Evolutionary conservation across 2,329 filamentous ascomycete species (phyloP), one percentile per base, ranked within the genome.

Genomic region (Apiospora hydei): DNA sequence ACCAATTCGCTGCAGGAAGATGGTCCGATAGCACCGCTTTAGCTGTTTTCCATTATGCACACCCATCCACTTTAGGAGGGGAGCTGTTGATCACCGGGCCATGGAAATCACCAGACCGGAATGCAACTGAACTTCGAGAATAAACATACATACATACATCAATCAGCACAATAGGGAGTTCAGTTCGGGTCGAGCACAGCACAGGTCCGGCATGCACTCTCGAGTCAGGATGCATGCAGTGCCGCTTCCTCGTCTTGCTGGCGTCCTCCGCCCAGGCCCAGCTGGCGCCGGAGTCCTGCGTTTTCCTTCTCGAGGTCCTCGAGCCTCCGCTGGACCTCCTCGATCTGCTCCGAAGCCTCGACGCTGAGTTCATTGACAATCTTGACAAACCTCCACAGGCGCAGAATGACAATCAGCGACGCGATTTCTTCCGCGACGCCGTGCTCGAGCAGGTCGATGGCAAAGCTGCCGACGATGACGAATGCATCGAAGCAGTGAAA

Each of bases 381-480:
- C 83, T 93, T 92, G 78, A 92, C 89, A 64, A 93, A 86, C 21
- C 92, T 86, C 89, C 91, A 93, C 4, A 93, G 83, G 70, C 91
- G 88, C 64, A 93, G 82, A 4, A 92, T 85, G 41, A 93, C 85
- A 68, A 93, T 86, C n/a, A 93, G 83, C 0, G 89, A 92, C 0
- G 88, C 90, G 67, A 92, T 88, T 77, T 92, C 89, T 79, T 91
- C 89, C 7, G 89, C 81, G 1, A 88, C 81, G 64, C 91, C 91
- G 49, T 87, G 86, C 21, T 91, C 84, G 3, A 90, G 79, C 30
- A 93, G 81, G 76, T 93, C 91, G 70, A 93, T 84, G 43, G 88
- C 78, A 78, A 93, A 92, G 75, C 88, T 88, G 2, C 85, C 82
- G 2, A 92, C 72, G 75, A 93, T 92, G 71, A 93, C 86, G 26